Evolutionary conservation across 2,329 filamentous ascomycete genomes (phyloP).

Genomic region (Dothideomycetes sp.): DNA sequence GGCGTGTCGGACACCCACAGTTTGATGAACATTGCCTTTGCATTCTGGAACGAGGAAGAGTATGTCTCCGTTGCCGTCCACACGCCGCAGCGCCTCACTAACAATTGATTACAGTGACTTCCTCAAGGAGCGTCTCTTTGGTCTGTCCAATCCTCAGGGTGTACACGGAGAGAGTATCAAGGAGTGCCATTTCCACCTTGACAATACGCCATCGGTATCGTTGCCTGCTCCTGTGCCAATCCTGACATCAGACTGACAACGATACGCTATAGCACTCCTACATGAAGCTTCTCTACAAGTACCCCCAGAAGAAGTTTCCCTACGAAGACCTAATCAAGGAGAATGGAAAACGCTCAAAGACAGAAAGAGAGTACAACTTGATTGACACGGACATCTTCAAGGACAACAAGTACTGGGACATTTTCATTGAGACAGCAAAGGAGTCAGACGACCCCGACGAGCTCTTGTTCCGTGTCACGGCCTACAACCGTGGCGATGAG

Average conservation of each 20-base stretch:
- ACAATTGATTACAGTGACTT: conserved; percentile 54
- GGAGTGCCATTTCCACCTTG: conserved; percentile 90
- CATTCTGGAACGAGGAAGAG: conserved; percentile 98
- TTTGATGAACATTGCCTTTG: conserved; percentile 83
- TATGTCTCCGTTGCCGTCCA: conserved; percentile 36
- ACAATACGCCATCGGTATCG: conserved; percentile 70
- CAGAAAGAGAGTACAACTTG: conserved; percentile 83
- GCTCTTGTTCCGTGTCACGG: conserved; percentile 84
- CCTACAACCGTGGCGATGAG: conserved; percentile 89
- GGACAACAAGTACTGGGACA: conserved; percentile 90
- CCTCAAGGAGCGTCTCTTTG: conserved; percentile 89
- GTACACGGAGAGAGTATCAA: conserved; percentile 97
- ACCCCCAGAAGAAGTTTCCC: conserved; percentile 82
- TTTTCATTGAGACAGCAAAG: conserved; percentile 92
- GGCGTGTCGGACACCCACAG: conserved; percentile 92
- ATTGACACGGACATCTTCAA: conserved; percentile 82
- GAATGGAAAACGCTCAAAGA: conserved; percentile 64
- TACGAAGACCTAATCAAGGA: conserved; percentile 81
- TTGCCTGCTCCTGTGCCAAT: conserved; percentile 17
- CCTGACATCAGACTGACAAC: conserved; percentile 23
- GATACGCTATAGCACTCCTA: conserved; percentile 75
- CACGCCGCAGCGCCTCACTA: conserved; percentile 1
- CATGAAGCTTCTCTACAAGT: conserved; percentile 98
- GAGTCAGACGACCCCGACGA: conserved; percentile 87
- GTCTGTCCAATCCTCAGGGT: conserved; percentile 88